Evolutionary conservation across 768 basidiomycete species (phyloP).

Genomic region (Termitomyces eurrhizus): DNA sequence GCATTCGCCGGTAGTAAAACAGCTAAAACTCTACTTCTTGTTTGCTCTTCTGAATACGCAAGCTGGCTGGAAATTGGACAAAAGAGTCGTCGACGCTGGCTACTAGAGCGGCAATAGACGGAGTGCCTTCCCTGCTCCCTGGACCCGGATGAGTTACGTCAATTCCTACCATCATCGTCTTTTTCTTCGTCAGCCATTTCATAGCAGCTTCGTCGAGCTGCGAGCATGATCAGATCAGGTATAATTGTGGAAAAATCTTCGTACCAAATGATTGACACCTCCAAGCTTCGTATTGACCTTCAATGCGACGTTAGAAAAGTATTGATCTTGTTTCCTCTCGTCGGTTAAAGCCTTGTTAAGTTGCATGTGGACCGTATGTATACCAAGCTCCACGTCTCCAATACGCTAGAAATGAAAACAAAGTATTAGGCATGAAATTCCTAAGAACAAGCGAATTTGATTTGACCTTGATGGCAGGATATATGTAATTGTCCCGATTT

Average conservation of each 20-base stretch:
- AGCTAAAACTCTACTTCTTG: constrained; percentile 31
- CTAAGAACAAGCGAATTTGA: background rate
- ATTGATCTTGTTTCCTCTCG: constrained; percentile 64
- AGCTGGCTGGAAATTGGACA: constrained; percentile 74
- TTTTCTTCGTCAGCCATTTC: constrained; percentile 60
- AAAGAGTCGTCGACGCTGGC: constrained; percentile 68
- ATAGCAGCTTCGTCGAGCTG: constrained; percentile 53
- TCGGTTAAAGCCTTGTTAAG: constrained; percentile 55
- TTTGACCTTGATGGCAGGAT: constrained; percentile 69
- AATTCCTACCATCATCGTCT: constrained; percentile 83
- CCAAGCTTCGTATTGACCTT: constrained; percentile 85
- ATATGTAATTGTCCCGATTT: constrained; percentile 66
- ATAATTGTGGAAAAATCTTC: background rate
- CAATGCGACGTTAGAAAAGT: constrained; percentile 76
- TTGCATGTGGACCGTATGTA: constrained; percentile 75
- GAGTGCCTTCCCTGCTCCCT: constrained; percentile 62
- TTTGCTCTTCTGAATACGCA: constrained; percentile 60
- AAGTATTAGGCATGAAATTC: background rate
- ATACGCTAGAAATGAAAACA: constrained; percentile 39
- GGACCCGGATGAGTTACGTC: constrained; percentile 83
- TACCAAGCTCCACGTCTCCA: constrained; percentile 68
- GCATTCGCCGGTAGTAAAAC: too few species aligned
- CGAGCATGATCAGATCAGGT: constrained; percentile 2
- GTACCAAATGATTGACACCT: constrained; percentile 67
- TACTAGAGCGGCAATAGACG: constrained; percentile 82